A percentile compares a stretch with the other conserved stretches of the same genome.
These are phyloP conservation scores for Chytriomyces sp. DNA, from an alignment of 192 early-diverging fungal genomes.

Conservation along the genomic window DNA sequence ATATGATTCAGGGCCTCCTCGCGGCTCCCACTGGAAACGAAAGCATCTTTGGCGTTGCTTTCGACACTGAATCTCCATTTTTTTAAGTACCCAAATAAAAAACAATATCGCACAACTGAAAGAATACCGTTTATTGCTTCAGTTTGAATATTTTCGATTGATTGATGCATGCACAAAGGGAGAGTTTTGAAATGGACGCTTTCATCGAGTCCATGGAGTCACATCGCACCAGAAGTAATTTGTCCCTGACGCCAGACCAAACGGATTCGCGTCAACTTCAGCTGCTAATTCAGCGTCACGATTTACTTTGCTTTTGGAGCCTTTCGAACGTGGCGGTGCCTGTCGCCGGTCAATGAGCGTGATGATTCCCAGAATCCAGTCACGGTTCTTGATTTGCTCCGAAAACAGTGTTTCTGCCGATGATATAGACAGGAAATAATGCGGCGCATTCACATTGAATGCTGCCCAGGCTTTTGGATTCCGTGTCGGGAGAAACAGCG, in stretches of 20 bases:
- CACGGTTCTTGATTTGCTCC: conserved; percentile 48
- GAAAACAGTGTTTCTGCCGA: conserved; percentile 36
- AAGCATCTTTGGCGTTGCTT: too few relatives aligned
- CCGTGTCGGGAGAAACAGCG: conserved; percentile 53
- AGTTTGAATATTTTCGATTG: too few relatives aligned
- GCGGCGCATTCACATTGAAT: conserved; percentile 54
- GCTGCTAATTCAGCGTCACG: background rate
- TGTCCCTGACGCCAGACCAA: conserved; percentile 45
- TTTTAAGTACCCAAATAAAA: too few relatives aligned
- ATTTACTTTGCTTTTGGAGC: background rate
- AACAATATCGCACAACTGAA: too few relatives aligned
- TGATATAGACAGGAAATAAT: conserved; percentile 47
- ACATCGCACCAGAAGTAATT: conserved; percentile 42
- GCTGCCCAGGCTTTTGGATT: conserved; percentile 59
- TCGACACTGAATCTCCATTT: too few relatives aligned
- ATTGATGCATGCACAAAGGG: too few relatives aligned
- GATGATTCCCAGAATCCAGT: conserved; percentile 53
- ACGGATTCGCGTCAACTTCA: conserved; percentile 35
- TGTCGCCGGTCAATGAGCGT: conserved; percentile 35
- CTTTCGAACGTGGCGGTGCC: conserved; percentile 5
- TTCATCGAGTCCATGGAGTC: background rate
- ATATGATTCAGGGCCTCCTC: too few relatives aligned
- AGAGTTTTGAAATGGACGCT: background rate
- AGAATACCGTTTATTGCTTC: too few relatives aligned
- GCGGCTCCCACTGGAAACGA: too few relatives aligned